Conservation (phyloP, 208 protist species). For the Angomonas desouzai region DNA sequence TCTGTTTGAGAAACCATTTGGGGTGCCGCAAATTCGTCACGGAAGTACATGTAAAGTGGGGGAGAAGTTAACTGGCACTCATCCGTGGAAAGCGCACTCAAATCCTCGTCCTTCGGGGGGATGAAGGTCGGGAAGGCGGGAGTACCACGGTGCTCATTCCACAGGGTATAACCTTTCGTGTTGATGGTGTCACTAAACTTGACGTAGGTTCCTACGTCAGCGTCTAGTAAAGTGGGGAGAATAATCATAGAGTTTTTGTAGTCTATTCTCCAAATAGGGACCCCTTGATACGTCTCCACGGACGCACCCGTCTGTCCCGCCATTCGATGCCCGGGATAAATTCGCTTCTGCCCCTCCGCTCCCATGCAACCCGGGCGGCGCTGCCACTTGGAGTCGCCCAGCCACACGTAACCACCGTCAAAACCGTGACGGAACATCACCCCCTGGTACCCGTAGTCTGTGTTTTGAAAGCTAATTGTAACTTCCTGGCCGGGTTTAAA, state of each 20-base stretch:
- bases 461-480: slow-evolving; percentile 89
- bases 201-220: slow-evolving; percentile 88
- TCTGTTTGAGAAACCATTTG: slow-evolving; percentile 88
- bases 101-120: slow-evolving; percentile 72
- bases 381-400: slow-evolving; percentile 92
- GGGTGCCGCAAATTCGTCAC: slow-evolving; percentile 76
- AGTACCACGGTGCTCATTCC: slow-evolving; percentile 86
- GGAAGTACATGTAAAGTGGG: slow-evolving; percentile 88
- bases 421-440: slow-evolving; percentile 93
- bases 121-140: slow-evolving; percentile 92
- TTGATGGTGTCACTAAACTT: slow-evolving; percentile 90
- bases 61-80: slow-evolving; percentile 89
- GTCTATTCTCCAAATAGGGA: slow-evolving; percentile 91
- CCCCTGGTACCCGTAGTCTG: slow-evolving; percentile 91
- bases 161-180: slow-evolving; percentile 90
- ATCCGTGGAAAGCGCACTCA: slow-evolving; percentile 81
- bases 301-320: slow-evolving; percentile 88
- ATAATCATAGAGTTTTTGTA: slow-evolving; percentile 94
- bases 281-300: slow-evolving; percentile 81
- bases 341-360: slow-evolving; percentile 86
- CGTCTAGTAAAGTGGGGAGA: slow-evolving; percentile 81
- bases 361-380: slow-evolving; percentile 88
- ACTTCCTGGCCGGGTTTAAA: slow-evolving; percentile 93
- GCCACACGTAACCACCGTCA: slow-evolving; percentile 90
- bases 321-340: slow-evolving; percentile 90